These are phyloP conservation scores for Limonium bicolor DNA, from an alignment of 148 eudicot genomes.

Conservation along the genomic window DNA sequence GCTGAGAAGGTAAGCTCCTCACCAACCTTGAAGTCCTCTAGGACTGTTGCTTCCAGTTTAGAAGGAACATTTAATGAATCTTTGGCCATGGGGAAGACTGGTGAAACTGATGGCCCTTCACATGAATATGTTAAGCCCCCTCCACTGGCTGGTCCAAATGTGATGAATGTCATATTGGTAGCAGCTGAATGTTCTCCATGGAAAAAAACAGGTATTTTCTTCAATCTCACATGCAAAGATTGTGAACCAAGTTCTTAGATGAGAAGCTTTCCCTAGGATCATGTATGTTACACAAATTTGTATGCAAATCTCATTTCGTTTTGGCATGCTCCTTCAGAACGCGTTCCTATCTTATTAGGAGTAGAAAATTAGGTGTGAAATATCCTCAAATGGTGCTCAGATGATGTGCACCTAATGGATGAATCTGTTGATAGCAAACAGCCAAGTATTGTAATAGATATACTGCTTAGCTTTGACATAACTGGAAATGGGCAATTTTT, in stretches of 20 bases:
- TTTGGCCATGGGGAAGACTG: slow-evolving; percentile 34
- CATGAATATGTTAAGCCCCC: slow-evolving; percentile 46
- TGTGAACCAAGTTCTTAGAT: not conserved
- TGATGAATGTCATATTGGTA: slow-evolving; percentile 86
- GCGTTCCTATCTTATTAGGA: no score
- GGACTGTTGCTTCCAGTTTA: slow-evolving; percentile 15
- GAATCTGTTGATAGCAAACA: not conserved
- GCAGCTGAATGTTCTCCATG: slow-evolving; percentile 31
- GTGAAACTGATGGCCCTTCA: slow-evolving; percentile 12
- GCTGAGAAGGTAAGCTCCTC: slow-evolving; percentile 7
- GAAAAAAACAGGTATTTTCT: no score
- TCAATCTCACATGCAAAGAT: no score
- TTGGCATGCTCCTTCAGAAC: no score
- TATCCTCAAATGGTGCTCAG: no score
- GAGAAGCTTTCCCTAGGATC: not conserved
- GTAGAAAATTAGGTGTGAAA: no score
- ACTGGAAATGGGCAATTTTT: no score
- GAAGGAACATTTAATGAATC: slow-evolving; percentile 45
- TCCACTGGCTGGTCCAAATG: slow-evolving; percentile 85
- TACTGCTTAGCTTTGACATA: not conserved
- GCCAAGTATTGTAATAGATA: not conserved
- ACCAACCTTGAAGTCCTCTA: slow-evolving; percentile 17
- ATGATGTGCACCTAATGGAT: no score
- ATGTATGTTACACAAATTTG: not conserved
- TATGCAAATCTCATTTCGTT: no score